Base-by-base conservation (phyloP, 768 basidiomycete genomes). In the Psilocybe subaeruginosa region DNA sequence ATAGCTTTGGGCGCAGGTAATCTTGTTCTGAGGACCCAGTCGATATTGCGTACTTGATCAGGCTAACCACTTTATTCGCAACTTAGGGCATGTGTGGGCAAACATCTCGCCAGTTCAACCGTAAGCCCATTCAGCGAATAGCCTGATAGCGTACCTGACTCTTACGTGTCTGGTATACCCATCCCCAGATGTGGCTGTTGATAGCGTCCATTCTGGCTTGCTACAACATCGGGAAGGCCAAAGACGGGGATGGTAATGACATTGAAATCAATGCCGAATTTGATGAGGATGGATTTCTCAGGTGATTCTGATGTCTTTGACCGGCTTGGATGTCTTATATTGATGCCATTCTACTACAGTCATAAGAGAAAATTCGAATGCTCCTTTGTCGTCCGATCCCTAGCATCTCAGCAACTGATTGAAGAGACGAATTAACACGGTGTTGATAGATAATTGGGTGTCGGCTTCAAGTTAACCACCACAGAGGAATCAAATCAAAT, bases 171-270 rank as follows among this genome's bases (percentile, higher is more conserved):
- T 43, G 41, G 17, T 8, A 35, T 33, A 2, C 0, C 16, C n/a
- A 19, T 23, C 4, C 19, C 7, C 11, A 61, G 60, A 52, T 75
- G 23, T 75, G 65, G 63, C 45, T 74, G 7, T 54, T 56, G 2
- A 63, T 71, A 6, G 70, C 72, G 1, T 67, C 71, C 3, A 64
- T 78, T 11, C 66, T 78, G 8, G 65, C 67, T n/a, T 58, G 68
- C 23, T 78, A 72, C 64, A 43, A 71, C 50, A 69, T 78, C 43
- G 31, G 54, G 2, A 70, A 71, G 9, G 63, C 68, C 3, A 60
- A 70, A 1, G 73, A 75, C 49, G 58, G 57, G 14, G 57, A 66
- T 16, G 73, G 73, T 3, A 59, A 59, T 1, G 62, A 63, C n/a
- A 66, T 72, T 17, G 60, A 64, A 23, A 53, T 59, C 9, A 46